Percentiles rank a stretch among this genome's conserved stretches.
phyloP scores from a whole-genome alignment of 306 rosid species.

The Malus sieversii region DNA sequence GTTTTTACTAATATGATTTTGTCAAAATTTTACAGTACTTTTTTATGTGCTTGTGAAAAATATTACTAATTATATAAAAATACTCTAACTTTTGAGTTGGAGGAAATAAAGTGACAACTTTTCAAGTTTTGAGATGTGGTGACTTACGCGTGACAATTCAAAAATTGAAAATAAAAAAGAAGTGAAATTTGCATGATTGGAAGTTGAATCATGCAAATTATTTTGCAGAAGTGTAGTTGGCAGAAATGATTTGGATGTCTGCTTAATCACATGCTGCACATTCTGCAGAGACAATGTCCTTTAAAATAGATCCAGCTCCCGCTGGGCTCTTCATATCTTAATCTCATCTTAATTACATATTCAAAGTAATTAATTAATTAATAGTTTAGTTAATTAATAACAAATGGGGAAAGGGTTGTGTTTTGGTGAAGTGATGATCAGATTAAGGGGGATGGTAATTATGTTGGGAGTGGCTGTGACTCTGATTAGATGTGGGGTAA shows the following conservation, averaged over 20 bases:
- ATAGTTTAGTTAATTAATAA: background rate
- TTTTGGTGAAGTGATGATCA: background rate
- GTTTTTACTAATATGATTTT: too few species aligned
- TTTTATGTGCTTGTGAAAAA: too few species aligned
- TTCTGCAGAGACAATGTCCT: background rate
- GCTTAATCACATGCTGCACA: background rate
- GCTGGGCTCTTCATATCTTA: background rate
- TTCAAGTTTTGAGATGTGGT: too few species aligned
- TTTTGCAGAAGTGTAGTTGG: background rate
- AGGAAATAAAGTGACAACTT: too few species aligned
- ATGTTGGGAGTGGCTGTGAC: slow-evolving; percentile 17
- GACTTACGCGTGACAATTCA: background rate
- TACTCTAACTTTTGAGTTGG: too few species aligned
- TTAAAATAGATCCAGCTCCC: background rate
- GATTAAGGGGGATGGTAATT: slow-evolving; percentile 13
- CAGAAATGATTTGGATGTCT: background rate
- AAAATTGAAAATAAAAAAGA: slow-evolving; percentile 13
- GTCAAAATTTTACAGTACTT: too few species aligned
- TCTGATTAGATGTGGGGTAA: slow-evolving; percentile 6
- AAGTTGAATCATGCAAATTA: slow-evolving; percentile 44
- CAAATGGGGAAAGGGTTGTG: slow-evolving; percentile 10
- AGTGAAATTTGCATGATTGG: slow-evolving; percentile 20
- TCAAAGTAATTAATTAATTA: background rate
- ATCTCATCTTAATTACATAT: too few species aligned
- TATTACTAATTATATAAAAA: too few species aligned